Conservation (phyloP, 495 filamentous ascomycete species). For the Pseudoneurospora amorphoporcata region DNA sequence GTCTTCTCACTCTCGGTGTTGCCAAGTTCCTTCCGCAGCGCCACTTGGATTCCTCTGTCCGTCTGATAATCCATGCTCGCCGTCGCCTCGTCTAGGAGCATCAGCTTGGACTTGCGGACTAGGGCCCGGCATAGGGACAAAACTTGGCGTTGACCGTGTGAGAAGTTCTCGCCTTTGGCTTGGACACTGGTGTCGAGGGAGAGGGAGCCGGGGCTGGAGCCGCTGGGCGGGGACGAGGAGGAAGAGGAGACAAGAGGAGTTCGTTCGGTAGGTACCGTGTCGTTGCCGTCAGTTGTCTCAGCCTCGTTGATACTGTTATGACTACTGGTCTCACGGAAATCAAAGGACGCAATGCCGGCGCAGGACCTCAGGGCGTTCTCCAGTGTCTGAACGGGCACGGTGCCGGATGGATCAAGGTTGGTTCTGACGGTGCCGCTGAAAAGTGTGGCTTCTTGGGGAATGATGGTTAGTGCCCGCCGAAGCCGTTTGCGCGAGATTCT, state of each 20-base stretch:
- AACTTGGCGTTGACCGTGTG: slow-evolving; percentile 47
- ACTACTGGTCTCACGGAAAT: slow-evolving; percentile 21
- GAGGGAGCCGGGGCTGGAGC: slow-evolving; percentile 16
- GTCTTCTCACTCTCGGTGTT: slow-evolving; percentile 22
- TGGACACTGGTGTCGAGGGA: slow-evolving; percentile 34
- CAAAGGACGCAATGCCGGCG: slow-evolving; percentile 34
- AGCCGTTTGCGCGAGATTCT: slow-evolving; percentile 38
- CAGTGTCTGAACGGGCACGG: slow-evolving; percentile 29
- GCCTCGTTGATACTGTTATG: slow-evolving; percentile 1
- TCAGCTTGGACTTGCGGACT: slow-evolving; percentile 42
- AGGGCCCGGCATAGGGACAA: slow-evolving; percentile 48
- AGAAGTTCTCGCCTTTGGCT: slow-evolving; percentile 44
- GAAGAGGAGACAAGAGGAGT: slow-evolving; percentile 10
- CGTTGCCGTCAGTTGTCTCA: slow-evolving; percentile 2
- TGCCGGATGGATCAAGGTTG: slow-evolving; percentile 41
- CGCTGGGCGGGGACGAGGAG: not conserved
- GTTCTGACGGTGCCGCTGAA: slow-evolving; percentile 41
- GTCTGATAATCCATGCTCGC: slow-evolving; percentile 48
- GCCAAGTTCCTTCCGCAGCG: slow-evolving; percentile 30
- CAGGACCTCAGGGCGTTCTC: slow-evolving; percentile 35
- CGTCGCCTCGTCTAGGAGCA: slow-evolving; percentile 50
- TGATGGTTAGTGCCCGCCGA: slow-evolving; percentile 42
- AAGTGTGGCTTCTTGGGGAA: slow-evolving; percentile 48
- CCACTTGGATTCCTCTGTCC: slow-evolving; percentile 39
- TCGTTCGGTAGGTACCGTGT: slow-evolving; percentile 10